Base-by-base conservation (phyloP, 2,329 filamentous ascomycete species). In the Cladophialophora carrionii region DNA sequence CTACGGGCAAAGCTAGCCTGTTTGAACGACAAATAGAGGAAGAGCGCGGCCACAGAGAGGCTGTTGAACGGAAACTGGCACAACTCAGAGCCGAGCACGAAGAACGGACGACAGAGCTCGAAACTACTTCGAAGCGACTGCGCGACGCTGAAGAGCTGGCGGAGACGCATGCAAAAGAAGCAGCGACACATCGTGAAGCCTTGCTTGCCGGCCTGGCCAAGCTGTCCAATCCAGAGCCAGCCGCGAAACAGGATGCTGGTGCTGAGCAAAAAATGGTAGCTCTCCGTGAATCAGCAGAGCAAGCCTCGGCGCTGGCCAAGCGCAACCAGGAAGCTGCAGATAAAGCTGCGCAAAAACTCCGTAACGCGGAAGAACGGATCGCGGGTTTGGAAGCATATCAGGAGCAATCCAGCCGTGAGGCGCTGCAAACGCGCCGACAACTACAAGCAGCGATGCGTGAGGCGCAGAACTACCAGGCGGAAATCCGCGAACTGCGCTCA, bases 311-410 rank as follows among this genome's bases (percentile, higher is more conserved):
- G 1, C 80, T 98, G 75, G 92, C 93, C 31, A 90, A 90, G 76
- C 92, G 92, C 73, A 96, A 96, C 72, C 92, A 97, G 76, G 84
- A 89, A 66, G 93, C 96, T 65, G 94, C 93, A 0, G 92, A 99
- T 76, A 80, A 84, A 29, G 92, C 93, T 2, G 90, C 92, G 0
- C 92, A 97, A 74, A 96, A 93, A 75, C 83, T 99, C 60, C 90
- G 95, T 60, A 90, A 90, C 64, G 95, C 95, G 3, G 96, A 99
- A 78, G 96, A 98, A 80, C 88, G 95, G 49, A 98, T 99, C 76
- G 96, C 95, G 4, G 95, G 95, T 6, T 84, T 99, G 3, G 95
- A 99, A 77, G 91, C 92, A 31, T 98, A 98, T 76, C 95, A 99
- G 78, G 95, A 99, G 75, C 95, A 99, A 78, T 90, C 93, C 3